Evolutionary conservation across 176 grass and related monocot genomes (phyloP).

Genomic region (Phyllostachys edulis): DNA sequence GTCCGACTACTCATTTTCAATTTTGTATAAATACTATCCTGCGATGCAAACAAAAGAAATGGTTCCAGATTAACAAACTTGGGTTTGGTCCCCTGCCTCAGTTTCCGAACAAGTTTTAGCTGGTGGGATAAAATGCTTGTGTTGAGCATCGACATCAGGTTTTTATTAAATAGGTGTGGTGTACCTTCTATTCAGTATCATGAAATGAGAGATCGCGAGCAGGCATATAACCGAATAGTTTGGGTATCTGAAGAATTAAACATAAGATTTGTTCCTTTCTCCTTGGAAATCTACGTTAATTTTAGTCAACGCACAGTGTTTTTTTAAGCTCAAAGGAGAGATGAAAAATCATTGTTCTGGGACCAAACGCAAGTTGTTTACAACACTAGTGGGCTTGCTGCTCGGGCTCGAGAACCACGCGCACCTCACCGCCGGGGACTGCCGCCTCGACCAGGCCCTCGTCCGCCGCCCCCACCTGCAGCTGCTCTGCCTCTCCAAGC

Average conservation of each 20-base stretch:
- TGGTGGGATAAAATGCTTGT: not conserved
- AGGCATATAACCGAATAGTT: not conserved
- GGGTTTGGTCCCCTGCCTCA: not conserved
- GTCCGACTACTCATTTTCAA: slow-evolving; percentile 15
- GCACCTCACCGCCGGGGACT: too few relatives aligned
- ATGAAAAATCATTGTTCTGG: not conserved
- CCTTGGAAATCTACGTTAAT: not conserved
- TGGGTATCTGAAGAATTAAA: not conserved
- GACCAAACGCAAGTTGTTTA: not conserved
- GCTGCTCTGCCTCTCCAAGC: too few relatives aligned
- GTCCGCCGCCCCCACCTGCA: too few relatives aligned
- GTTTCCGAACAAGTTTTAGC: not conserved
- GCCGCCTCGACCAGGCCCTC: too few relatives aligned
- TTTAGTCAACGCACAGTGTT: not conserved
- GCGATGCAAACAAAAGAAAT: not conserved
- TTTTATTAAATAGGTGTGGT: too few relatives aligned
- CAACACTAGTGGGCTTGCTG: slow-evolving; percentile 47
- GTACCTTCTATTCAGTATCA: too few relatives aligned
- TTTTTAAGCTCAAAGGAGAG: not conserved
- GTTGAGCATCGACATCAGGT: not conserved
- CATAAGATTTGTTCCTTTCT: not conserved
- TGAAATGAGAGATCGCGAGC: too few relatives aligned
- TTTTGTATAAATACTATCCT: slow-evolving; percentile 46
- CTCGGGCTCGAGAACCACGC: slow-evolving; percentile 93
- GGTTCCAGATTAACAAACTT: slow-evolving; percentile 30